A percentile compares a stretch with the other conserved stretches of the same genome.
These are phyloP conservation scores for Camelina laxa DNA, from an alignment of 345 rosid species.

Conservation along the genomic window DNA sequence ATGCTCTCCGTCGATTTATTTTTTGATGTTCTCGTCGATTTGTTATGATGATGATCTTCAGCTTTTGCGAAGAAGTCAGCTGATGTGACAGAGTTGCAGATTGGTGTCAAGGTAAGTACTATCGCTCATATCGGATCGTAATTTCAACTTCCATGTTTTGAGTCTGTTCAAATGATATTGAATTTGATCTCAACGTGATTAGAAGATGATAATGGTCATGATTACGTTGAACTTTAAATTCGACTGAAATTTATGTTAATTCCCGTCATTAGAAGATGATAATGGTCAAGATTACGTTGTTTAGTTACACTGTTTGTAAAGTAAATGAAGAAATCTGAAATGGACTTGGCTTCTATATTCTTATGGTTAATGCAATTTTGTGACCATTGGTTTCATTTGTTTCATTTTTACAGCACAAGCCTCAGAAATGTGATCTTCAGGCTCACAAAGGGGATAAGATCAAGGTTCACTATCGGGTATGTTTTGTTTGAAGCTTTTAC, in stretches of 20 bases:
- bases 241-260: background rate
- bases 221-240: background rate
- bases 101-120: constrained; percentile 79
- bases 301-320: background rate
- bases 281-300: background rate
- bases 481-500: constrained; percentile 34
- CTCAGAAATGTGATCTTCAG: constrained; percentile 71
- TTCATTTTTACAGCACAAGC: constrained; percentile 60
- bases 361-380: background rate
- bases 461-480: constrained; percentile 90
- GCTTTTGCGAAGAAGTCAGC: constrained; percentile 69
- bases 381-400: background rate
- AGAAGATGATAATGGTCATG: background rate
- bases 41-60: constrained; percentile 35
- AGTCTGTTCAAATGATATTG: background rate
- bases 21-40: constrained; percentile 1
- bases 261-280: background rate
- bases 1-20: background rate
- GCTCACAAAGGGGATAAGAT: constrained; percentile 93
- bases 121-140: background rate
- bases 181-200: background rate
- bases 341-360: background rate
- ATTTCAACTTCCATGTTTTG: background rate
- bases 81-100: constrained; percentile 84
- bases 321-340: background rate